Conservation (phyloP, 2,329 filamentous ascomycete species). For the Epichloe uncinata region DNA sequence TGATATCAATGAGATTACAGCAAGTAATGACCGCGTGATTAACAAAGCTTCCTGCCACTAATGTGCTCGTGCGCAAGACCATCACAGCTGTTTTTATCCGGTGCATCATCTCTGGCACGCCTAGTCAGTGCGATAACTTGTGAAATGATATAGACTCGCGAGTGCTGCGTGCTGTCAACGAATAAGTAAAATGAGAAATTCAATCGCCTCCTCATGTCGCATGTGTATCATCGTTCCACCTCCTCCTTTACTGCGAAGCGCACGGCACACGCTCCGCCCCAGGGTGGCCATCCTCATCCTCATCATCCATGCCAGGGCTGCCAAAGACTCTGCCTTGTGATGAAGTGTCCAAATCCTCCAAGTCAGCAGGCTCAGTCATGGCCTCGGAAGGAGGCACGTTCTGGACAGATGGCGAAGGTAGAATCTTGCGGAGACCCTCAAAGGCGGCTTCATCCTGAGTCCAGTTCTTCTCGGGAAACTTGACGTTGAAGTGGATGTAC, state of each 20-base stretch:
- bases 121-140: background rate
- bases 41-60: slow-evolving; percentile 5
- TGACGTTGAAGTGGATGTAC: slow-evolving; percentile 95
- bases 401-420: slow-evolving; percentile 57
- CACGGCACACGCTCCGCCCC: slow-evolving; percentile 75
- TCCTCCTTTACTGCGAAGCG: slow-evolving; percentile 61
- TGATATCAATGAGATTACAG: slow-evolving; percentile 11
- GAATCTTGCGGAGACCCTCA: slow-evolving; percentile 65
- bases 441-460: slow-evolving; percentile 55
- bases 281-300: slow-evolving; percentile 67
- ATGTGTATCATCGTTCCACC: background rate
- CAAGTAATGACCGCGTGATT: slow-evolving; percentile 6
- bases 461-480: slow-evolving; percentile 78
- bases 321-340: slow-evolving; percentile 54
- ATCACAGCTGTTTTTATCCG: slow-evolving; percentile 8
- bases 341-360: slow-evolving; percentile 71
- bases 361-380: slow-evolving; percentile 80
- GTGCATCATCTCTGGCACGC: slow-evolving; percentile 5
- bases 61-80: slow-evolving; percentile 1
- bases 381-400: slow-evolving; percentile 61
- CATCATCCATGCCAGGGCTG: slow-evolving; percentile 48
- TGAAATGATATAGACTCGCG: background rate
- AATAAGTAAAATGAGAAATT: background rate
- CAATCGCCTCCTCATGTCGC: background rate
- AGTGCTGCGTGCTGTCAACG: background rate